Evolutionary conservation across 2,329 filamentous ascomycete genomes (phyloP).

Genomic region (Leptographium wingfieldii): DNA sequence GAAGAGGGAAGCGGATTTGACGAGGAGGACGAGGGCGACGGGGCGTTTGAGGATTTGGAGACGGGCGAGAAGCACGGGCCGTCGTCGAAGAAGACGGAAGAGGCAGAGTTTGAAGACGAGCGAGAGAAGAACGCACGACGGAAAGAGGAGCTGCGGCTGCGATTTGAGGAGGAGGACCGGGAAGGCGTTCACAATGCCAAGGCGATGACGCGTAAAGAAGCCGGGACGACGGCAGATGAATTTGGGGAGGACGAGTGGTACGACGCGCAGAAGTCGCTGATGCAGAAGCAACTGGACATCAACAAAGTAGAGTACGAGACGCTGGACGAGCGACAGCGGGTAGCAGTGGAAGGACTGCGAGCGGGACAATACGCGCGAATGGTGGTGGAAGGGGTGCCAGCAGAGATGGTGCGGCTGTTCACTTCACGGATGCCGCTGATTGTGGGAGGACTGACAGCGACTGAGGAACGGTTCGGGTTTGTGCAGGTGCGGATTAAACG

Average conservation of each 20-base stretch:
- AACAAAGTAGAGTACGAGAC: conserved; percentile 87
- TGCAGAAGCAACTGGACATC: conserved; percentile 94
- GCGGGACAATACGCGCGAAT: conserved; percentile 91
- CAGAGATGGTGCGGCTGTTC: conserved; percentile 79
- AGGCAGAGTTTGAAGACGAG: conserved; percentile 47
- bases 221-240: conserved; percentile 48
- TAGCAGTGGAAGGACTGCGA: conserved; percentile 77
- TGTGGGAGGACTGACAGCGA: conserved; percentile 81
- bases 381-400: conserved; percentile 77
- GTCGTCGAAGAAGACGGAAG: conserved; percentile 16
- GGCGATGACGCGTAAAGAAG: conserved; percentile 58
- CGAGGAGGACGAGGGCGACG: conserved; percentile 59
- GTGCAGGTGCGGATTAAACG: conserved; percentile 94
- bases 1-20: conserved; percentile 25
- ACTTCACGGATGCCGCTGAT: conserved; percentile 72
- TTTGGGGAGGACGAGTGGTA: conserved; percentile 99
- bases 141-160: conserved; percentile 87
- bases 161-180: conserved; percentile 96
- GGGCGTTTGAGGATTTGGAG: conserved; percentile 77
- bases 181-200: conserved; percentile 92
- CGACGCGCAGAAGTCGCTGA: conserved; percentile 83
- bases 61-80: conserved; percentile 49
- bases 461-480: conserved; percentile 90
- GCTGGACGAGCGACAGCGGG: conserved; percentile 71
- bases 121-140: conserved; percentile 79